Conservation (phyloP, 441 rosid species). For the Erysimum cheiri region DNA sequence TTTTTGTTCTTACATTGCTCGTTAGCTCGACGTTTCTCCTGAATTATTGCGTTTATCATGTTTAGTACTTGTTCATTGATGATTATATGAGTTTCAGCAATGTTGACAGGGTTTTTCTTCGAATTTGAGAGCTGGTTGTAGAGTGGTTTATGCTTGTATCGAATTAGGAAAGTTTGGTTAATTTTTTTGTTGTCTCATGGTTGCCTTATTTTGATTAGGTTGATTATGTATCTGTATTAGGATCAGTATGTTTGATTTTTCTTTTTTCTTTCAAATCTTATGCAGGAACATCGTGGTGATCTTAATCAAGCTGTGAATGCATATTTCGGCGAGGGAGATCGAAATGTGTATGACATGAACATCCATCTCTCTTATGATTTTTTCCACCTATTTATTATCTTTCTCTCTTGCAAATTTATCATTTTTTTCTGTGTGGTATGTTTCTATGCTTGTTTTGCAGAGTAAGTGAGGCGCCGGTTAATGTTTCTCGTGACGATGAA, state of each 20-base stretch:
- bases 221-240: not conserved
- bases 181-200: not conserved
- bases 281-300: conserved; percentile 88
- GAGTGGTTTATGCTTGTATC: not conserved
- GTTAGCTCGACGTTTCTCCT: conserved; percentile 27
- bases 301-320: conserved; percentile 95
- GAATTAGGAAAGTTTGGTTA: not conserved
- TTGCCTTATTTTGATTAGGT: not conserved
- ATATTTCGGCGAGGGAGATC: conserved; percentile 85
- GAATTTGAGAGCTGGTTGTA: conserved; percentile 14
- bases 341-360: conserved; percentile 54
- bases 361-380: conserved; percentile 23
- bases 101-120: conserved; percentile 9
- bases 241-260: not conserved
- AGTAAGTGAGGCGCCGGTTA: conserved; percentile 45
- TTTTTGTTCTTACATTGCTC: conserved; percentile 43
- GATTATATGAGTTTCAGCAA: not conserved
- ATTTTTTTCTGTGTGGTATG: not conserved
- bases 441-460: conserved; percentile 44
- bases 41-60: conserved; percentile 3
- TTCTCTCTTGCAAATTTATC: not conserved
- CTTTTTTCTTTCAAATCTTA: not conserved
- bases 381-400: not conserved
- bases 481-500: conserved; percentile 59
- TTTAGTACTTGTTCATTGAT: conserved; percentile 1